Evolutionary conservation across 805 yeast species (phyloP).

Genomic region (Candida adriatica): DNA sequence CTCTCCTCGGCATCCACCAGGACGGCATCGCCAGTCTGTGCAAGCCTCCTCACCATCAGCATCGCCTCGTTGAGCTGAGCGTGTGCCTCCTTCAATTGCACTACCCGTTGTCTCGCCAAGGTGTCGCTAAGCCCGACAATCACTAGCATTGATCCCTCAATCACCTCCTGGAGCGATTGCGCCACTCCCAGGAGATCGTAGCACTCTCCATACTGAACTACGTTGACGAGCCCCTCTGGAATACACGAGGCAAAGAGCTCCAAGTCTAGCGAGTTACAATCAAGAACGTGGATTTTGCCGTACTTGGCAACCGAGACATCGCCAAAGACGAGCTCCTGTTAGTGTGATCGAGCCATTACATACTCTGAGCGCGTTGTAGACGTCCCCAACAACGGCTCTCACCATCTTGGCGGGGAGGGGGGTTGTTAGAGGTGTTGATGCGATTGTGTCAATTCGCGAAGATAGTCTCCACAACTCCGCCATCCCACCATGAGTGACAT

Average conservation of each 20-base stretch:
- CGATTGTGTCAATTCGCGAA: too few relatives aligned
- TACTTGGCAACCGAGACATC: too few relatives aligned
- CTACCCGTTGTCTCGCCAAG: slow-evolving; percentile 3
- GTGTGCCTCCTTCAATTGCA: slow-evolving; percentile 1
- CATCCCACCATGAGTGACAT: too few relatives aligned
- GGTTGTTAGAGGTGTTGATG: too few relatives aligned
- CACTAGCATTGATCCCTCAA: neutral
- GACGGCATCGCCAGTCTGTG: slow-evolving; percentile 1
- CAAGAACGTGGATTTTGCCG: slow-evolving; percentile 4
- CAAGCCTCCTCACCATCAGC: slow-evolving; percentile 1
- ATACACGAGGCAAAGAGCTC: slow-evolving; percentile 2
- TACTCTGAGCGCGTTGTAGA: too few relatives aligned
- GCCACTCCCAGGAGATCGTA: slow-evolving; percentile 6
- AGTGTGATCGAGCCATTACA: too few relatives aligned
- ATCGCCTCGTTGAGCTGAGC: slow-evolving; percentile 4
- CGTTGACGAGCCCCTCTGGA: slow-evolving; percentile 1
- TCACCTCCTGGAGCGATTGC: slow-evolving; percentile 1
- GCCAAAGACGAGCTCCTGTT: too few relatives aligned
- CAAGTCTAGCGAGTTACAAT: slow-evolving; percentile 2
- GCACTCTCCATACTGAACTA: slow-evolving; percentile 8
- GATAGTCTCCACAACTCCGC: too few relatives aligned
- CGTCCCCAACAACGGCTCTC: too few relatives aligned
- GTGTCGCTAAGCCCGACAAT: slow-evolving; percentile 4
- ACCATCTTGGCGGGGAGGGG: too few relatives aligned
- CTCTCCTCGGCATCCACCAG: too few relatives aligned